Base-by-base conservation (phyloP, 495 filamentous ascomycete genomes). In the Penicillium verhagenii region DNA sequence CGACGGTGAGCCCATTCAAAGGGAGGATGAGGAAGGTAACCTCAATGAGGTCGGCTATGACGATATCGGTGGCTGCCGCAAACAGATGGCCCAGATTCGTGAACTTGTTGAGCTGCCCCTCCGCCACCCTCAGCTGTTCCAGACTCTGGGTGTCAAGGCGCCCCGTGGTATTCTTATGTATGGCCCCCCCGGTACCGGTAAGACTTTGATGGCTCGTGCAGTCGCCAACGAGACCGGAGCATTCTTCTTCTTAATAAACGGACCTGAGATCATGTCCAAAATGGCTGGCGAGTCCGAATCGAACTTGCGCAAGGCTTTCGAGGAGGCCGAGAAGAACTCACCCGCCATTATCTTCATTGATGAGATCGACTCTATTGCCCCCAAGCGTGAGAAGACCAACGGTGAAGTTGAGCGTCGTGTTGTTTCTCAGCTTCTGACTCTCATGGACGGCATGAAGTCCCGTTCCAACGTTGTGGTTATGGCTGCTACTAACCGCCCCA, bases 381-480 rank as follows among this genome's bases (percentile, higher is more conserved):
- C 93, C 52, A 98, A 98, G 87, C 92, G 93, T 86, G 93, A 98
- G 55, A 98, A 98, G 90, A 98, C 93, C 56, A 98, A 98, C 73
- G 93, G 93, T 64, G 93, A 98, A 67, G 93, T 98, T 62, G 93
- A 98, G 81, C 91, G 93, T 61, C 90, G 93, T 81, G 93, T 98
- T 38, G 93, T 98, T 25, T 98, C 93, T 45, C 93, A 98, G 79
- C 85, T 98, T 29, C 84, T 98, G 51, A 97, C 93, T 20, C 84
- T 97, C 64, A 97, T 97, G 93, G 93, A 97, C 74, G 93, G 93
- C 72, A 97, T 97, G 94, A 97, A 97, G 85, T 90, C 93, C 29
- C 89, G 93, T 54, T 94, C 92, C 60, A 97, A 97, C 75, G 90
- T 97, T 37, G 93, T 97, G 24, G 93, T 97, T 66, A 97, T 97